phyloP scores from a whole-genome alignment of 345 rosid genomes.

The Dipteronia sinensis region DNA sequence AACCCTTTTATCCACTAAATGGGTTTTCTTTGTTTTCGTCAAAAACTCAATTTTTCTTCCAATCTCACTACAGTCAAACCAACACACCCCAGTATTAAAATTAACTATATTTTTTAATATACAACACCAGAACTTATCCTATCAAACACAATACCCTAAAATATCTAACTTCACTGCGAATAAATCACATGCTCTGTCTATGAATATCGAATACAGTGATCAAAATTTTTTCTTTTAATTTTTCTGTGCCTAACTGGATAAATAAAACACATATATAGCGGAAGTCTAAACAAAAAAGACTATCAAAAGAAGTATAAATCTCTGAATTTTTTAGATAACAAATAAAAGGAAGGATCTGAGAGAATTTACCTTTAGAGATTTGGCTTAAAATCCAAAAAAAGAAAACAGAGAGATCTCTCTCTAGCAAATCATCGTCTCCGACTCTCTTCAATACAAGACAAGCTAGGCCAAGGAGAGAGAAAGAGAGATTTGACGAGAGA shows the following conservation, averaged over 20 bases:
- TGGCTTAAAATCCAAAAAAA: conserved; percentile 15
- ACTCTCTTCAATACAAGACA: conserved; percentile 7
- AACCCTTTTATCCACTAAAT: conserved; percentile 3
- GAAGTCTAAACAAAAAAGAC: too few species aligned
- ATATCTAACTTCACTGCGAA: background rate
- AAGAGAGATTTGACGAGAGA: background rate
- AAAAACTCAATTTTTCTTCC: background rate
- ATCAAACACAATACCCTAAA: conserved; percentile 1
- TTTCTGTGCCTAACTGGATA: background rate
- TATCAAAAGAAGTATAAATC: too few species aligned
- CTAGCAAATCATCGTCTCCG: conserved; percentile 16
- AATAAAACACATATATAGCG: background rate
- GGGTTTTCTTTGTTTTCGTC: background rate
- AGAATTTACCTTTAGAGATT: conserved; percentile 17
- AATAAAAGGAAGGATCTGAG: background rate
- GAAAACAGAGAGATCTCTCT: background rate
- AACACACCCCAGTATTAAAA: background rate
- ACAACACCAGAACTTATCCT: background rate
- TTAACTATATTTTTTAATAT: background rate
- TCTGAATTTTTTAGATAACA: background rate
- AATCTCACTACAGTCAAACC: background rate
- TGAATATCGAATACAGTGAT: background rate
- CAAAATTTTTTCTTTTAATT: background rate
- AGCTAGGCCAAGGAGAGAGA: background rate
- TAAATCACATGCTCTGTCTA: conserved; percentile 1